A percentile compares a stretch with the other conserved stretches of the same genome.
Conservation (phyloP, 2,329 filamentous ascomycete genomes). For the Colletotrichum salicis region DNA sequence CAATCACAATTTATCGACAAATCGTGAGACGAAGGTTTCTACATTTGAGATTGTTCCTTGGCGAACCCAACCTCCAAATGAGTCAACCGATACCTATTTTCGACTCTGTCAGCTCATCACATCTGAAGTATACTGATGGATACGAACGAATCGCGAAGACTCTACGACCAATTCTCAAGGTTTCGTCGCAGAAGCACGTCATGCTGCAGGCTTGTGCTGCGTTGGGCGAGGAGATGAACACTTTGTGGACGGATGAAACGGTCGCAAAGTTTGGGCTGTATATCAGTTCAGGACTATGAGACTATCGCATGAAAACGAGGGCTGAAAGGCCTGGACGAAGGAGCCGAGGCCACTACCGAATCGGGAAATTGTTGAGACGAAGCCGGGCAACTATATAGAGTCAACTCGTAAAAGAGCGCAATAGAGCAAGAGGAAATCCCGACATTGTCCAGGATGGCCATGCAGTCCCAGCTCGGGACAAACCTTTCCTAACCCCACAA, state of each 20-base stretch:
- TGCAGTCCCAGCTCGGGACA: conserved; percentile 11
- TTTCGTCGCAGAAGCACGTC: conserved; percentile 21
- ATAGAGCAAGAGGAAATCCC: background rate
- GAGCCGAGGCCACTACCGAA: background rate
- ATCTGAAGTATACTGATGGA: conserved; percentile 3
- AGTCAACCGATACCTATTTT: conserved; percentile 2
- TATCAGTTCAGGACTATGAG: conserved; percentile 19
- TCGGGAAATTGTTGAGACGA: conserved; percentile 23
- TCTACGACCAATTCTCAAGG: background rate
- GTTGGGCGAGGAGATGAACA: conserved; percentile 30
- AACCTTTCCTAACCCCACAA: conserved; percentile 10
- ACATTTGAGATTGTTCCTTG: background rate
- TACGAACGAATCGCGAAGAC: background rate
- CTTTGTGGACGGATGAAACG: conserved; percentile 28
- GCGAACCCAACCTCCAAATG: background rate
- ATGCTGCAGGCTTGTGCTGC: conserved; percentile 15
- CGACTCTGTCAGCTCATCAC: conserved; percentile 22
- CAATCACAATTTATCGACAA: background rate
- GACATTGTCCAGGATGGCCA: conserved; percentile 10
- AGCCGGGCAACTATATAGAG: background rate
- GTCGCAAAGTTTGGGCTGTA: conserved; percentile 15
- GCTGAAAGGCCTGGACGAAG: background rate
- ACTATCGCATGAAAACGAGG: conserved; percentile 7
- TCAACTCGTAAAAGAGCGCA: background rate
- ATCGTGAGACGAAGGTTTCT: background rate